These are phyloP conservation scores for Stygiomarasmius scandens DNA, from an alignment of 1,284 basidiomycete species.

Conservation along the genomic window DNA sequence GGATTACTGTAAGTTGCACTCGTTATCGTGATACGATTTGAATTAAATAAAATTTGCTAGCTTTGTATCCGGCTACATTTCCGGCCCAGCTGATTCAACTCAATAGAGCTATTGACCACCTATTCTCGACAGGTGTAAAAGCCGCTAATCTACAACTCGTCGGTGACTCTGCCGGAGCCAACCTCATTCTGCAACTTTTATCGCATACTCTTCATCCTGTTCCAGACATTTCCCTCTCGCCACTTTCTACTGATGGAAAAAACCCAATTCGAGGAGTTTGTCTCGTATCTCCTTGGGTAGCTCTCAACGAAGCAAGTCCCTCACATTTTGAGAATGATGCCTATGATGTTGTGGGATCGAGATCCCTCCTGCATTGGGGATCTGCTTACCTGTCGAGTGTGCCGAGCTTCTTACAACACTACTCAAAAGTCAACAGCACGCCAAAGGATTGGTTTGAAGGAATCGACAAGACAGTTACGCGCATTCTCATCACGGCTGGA, in stretches of 20 bases:
- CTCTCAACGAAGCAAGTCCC: not conserved
- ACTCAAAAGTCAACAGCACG: not conserved
- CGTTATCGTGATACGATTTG: not conserved
- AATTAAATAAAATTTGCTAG: not conserved
- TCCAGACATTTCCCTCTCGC: not conserved
- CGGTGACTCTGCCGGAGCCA: conserved; percentile 18
- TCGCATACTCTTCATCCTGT: conserved; percentile 14
- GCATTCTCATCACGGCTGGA: conserved; percentile 1
- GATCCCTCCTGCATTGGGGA: not conserved
- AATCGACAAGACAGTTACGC: not conserved
- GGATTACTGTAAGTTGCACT: conserved; percentile 10
- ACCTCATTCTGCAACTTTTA: conserved; percentile 14
- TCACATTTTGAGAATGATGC: conserved; percentile 3
- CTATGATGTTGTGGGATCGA: conserved; percentile 2
- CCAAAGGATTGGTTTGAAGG: conserved; percentile 7
- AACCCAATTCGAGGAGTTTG: not conserved
- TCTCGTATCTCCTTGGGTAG: conserved; percentile 13
- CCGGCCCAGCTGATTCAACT: conserved; percentile 12
- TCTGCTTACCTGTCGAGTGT: conserved; percentile 1
- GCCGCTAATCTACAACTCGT: conserved; percentile 8
- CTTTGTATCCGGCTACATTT: conserved; percentile 9
- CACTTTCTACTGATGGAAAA: not conserved
- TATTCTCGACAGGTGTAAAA: conserved; percentile 3
- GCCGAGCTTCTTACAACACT: not conserved
- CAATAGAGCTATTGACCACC: not conserved